Evolutionary conservation across 1,284 basidiomycete species (phyloP).

Genomic region (Trametes hirsuta): DNA sequence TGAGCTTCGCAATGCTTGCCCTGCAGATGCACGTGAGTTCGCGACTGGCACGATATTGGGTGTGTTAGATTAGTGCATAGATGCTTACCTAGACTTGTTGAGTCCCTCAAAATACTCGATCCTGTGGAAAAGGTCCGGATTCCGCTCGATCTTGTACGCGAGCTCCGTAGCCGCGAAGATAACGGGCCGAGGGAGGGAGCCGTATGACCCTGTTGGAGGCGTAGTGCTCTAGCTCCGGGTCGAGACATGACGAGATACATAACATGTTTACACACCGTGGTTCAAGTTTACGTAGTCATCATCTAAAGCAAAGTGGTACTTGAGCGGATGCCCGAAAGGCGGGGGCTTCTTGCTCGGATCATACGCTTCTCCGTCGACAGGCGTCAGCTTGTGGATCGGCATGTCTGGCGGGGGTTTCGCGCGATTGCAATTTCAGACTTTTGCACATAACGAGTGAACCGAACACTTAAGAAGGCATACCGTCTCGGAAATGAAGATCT

Average conservation of each 20-base stretch:
- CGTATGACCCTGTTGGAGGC: conserved; percentile 60
- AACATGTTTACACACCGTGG: conserved; percentile 44
- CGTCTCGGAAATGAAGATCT: no score
- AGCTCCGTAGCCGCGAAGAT: conserved; percentile 51
- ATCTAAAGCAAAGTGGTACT: conserved; percentile 62
- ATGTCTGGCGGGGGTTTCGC: background rate
- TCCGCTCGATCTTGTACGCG: conserved; percentile 53
- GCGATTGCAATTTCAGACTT: no score
- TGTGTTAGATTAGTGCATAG: background rate
- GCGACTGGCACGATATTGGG: no score
- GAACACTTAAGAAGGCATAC: no score
- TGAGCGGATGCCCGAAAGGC: conserved; percentile 61
- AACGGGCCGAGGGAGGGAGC: conserved; percentile 67
- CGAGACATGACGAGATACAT: no score
- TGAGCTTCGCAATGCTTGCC: conserved; percentile 55
- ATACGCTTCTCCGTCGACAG: conserved; percentile 26
- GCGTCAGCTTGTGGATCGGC: conserved; percentile 4
- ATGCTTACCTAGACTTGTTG: conserved; percentile 43
- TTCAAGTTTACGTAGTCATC: conserved; percentile 68
- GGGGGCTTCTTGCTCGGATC: conserved; percentile 40
- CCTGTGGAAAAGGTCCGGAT: conserved; percentile 67
- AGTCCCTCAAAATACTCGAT: conserved; percentile 45
- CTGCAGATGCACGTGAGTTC: conserved; percentile 12
- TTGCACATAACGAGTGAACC: no score
- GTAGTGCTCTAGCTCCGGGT: no score